phyloP scores from a whole-genome alignment of 768 basidiomycete genomes.

The Lactarius psammicola region DNA sequence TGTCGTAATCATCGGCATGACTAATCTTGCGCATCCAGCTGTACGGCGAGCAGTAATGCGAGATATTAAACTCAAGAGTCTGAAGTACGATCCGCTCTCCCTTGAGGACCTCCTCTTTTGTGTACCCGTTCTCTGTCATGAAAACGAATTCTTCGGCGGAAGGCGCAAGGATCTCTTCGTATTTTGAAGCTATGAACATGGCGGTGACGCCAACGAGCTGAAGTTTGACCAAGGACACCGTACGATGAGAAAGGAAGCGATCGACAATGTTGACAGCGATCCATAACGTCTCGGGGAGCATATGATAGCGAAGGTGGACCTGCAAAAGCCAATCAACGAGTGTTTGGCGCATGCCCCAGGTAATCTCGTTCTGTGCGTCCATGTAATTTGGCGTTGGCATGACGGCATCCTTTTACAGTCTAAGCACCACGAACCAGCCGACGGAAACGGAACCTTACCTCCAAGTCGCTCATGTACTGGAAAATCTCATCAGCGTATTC shows the following conservation, averaged over 20 bases:
- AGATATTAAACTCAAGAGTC: slow-evolving; percentile 92
- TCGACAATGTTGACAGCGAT: slow-evolving; percentile 96
- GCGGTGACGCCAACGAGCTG: slow-evolving; percentile 98
- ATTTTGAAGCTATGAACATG: slow-evolving; percentile 98
- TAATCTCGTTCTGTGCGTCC: slow-evolving; percentile 88
- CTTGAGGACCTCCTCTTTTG: slow-evolving; percentile 94
- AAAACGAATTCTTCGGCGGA: slow-evolving; percentile 97
- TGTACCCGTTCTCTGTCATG: slow-evolving; percentile 96
- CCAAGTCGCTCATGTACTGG: slow-evolving; percentile 89
- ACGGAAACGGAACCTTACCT: slow-evolving; percentile 51
- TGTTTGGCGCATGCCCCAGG: slow-evolving; percentile 92
- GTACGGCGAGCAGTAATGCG: slow-evolving; percentile 98
- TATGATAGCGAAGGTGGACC: slow-evolving; percentile 96
- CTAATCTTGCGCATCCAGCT: slow-evolving; percentile 98
- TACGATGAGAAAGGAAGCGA: slow-evolving; percentile 66
- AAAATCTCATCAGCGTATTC: slow-evolving; percentile 99
- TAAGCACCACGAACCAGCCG: slow-evolving; percentile 28
- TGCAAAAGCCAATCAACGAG: slow-evolving; percentile 98
- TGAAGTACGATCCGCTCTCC: slow-evolving; percentile 96
- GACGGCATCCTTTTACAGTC: slow-evolving; percentile 57
- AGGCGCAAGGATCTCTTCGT: slow-evolving; percentile 98
- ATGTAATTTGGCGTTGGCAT: slow-evolving; percentile 96
- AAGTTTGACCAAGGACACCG: slow-evolving; percentile 77
- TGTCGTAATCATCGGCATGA: slow-evolving; percentile 98
- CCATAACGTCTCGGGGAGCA: slow-evolving; percentile 99